Base-by-base conservation (phyloP, 1,284 basidiomycete species). In the Naganishia cerealis region DNA sequence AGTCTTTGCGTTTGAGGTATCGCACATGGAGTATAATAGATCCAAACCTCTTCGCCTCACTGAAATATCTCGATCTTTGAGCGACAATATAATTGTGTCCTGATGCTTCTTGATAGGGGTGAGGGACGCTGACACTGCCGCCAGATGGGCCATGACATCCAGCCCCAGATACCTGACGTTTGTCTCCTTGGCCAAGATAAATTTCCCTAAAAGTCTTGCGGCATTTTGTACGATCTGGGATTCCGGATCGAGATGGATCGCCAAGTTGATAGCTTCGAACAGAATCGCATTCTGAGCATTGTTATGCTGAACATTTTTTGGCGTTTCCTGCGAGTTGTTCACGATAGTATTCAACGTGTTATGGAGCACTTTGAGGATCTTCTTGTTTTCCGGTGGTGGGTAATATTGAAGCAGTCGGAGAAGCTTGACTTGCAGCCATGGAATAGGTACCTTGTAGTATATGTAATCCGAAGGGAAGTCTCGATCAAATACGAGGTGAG, bases 221-320 rank as follows among this genome's bases (percentile, higher is more conserved):
- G 96, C 92, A 24, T 89, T 91, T 67, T 87, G 86, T 7, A 98
- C 95, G 12, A 98, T 85, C 12, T 88, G 87, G 1, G 94, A 97
- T 72, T 88, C 92, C 50, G 92, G 89, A 79, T 99, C 94, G 70
- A 99, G 82, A 80, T 99, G 96, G 72, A 99, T 99, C 16, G 94
- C 94, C 55, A 99, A 88, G 72, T 94, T 87, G 77, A 99, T 99
- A 7, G 95, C 95, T 81, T 99, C 96, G 75, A 99, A 99, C 10
- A 99, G 85, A n/a, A 99, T 88, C 3, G 96, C 91, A 77, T 98
- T 94, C 77, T 96, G 94, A 13, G 95, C 96, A 75, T 99, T 99
- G 79, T 96, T 97, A 78, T 99, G 96, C 77, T 99, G 96, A 15
- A 98, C 91, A 74, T 98, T 98, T 73, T 75, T 86, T 16, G 92